phyloP scores from a whole-genome alignment of 2,329 filamentous ascomycete species.

The Hypoxylon rubiginosum region DNA sequence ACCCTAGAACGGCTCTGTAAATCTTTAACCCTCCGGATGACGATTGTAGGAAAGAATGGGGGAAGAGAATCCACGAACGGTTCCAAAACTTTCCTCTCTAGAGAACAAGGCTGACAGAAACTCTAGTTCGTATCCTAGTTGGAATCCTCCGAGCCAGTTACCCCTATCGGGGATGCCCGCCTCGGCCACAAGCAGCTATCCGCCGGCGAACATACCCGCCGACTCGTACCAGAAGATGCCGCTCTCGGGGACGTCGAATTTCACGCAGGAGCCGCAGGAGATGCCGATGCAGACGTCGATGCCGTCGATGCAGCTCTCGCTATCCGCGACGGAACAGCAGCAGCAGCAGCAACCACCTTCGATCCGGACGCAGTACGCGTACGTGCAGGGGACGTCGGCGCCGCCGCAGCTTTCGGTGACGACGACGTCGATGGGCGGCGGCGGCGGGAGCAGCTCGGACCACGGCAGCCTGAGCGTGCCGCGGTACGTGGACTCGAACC shows the following conservation, averaged over 20 bases:
- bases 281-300: conserved; percentile 67
- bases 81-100: neutral
- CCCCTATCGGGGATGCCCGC: conserved; percentile 64
- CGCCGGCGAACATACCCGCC: conserved; percentile 63
- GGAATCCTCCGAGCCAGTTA: conserved; percentile 62
- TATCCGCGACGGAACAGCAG: conserved; percentile 63
- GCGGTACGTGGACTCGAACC: conserved; percentile 68
- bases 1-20: neutral
- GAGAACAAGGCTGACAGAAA: conserved; percentile 47
- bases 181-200: conserved; percentile 62
- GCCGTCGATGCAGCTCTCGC: conserved; percentile 66
- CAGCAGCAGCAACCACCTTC: conserved; percentile 40
- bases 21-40: neutral
- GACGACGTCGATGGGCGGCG: conserved; percentile 54
- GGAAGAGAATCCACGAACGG: neutral
- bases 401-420: conserved; percentile 64
- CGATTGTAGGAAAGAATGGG: neutral
- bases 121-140: conserved; percentile 69
- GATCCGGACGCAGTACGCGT: conserved; percentile 69
- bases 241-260: conserved; percentile 62
- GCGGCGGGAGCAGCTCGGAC: conserved; percentile 54
- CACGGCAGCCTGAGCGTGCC: conserved; percentile 66
- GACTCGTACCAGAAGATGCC: conserved; percentile 69
- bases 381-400: conserved; percentile 64
- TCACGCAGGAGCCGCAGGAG: conserved; percentile 66